phyloP scores from a whole-genome alignment of 768 basidiomycete genomes.

The Cyclocybe cylindracea region DNA sequence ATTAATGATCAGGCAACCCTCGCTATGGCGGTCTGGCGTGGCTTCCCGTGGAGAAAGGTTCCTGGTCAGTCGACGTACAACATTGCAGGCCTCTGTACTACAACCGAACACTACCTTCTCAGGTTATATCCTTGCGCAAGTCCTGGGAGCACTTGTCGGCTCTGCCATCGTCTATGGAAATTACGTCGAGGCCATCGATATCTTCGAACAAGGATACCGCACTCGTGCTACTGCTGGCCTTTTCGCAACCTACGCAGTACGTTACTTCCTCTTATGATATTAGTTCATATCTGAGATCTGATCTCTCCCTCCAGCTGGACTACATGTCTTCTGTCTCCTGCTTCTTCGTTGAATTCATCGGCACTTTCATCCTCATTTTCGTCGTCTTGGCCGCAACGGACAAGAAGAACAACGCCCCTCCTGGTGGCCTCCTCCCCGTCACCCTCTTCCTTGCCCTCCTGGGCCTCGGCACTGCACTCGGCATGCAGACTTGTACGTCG shows the following conservation, averaged over 20 bases:
- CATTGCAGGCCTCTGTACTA: not conserved
- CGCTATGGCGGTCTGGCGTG: constrained; percentile 65
- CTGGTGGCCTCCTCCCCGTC: constrained; percentile 51
- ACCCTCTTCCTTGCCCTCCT: constrained; percentile 57
- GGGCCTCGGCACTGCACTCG: constrained; percentile 57
- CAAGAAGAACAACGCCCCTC: constrained; percentile 42
- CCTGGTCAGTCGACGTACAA: constrained; percentile 37
- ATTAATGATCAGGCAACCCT: constrained; percentile 57
- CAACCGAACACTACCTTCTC: not conserved
- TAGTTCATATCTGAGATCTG: constrained; percentile 1
- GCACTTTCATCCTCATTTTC: constrained; percentile 54
- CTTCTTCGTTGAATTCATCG: constrained; percentile 55
- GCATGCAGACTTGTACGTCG: constrained; percentile 56
- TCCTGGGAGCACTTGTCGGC: constrained; percentile 63
- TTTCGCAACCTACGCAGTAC: constrained; percentile 62
- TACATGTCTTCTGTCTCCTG: constrained; percentile 38
- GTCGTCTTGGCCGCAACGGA: constrained; percentile 59
- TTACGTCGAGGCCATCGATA: constrained; percentile 66
- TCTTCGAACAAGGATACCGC: constrained; percentile 53
- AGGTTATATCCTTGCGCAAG: constrained; percentile 46
- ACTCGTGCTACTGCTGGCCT: constrained; percentile 57
- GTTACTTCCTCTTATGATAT: constrained; percentile 19
- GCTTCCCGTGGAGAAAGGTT: constrained; percentile 80
- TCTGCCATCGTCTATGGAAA: constrained; percentile 61
- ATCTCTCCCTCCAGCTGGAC: constrained; percentile 19